Conservation (phyloP, 2,329 filamentous ascomycete species). For the Xylariaceae sp. region DNA sequence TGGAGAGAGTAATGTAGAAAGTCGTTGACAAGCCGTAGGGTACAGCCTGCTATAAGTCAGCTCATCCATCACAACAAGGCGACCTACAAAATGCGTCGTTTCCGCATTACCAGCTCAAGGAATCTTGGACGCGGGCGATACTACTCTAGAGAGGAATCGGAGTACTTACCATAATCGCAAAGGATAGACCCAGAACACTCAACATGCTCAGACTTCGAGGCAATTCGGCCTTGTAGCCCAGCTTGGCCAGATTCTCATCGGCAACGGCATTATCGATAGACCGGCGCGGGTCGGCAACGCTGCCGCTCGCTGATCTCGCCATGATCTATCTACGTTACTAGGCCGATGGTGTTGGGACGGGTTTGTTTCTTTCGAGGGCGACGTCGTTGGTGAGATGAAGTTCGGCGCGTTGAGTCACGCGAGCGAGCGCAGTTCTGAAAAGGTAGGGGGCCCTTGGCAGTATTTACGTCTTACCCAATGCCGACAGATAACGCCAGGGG, state of each 20-base stretch:
- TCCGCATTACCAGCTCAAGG: too few relatives aligned
- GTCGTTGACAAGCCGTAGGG: conserved; percentile 66
- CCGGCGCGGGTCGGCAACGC: not conserved
- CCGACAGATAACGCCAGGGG: too few relatives aligned
- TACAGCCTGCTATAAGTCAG: conserved; percentile 42
- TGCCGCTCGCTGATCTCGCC: not conserved
- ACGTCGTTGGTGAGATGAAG: not conserved
- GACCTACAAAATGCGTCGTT: too few relatives aligned
- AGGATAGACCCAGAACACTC: conserved; percentile 62
- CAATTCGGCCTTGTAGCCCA: conserved; percentile 66
- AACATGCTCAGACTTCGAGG: conserved; percentile 63
- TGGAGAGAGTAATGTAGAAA: conserved; percentile 62
- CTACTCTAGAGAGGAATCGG: not conserved
- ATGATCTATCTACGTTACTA: not conserved
- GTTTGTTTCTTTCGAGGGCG: not conserved
- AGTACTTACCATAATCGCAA: conserved; percentile 59
- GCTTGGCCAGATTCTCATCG: conserved; percentile 57
- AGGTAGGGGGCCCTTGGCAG: too few relatives aligned
- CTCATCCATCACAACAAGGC: too few relatives aligned
- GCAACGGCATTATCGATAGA: conserved; percentile 30
- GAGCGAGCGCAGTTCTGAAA: not conserved
- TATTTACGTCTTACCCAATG: too few relatives aligned
- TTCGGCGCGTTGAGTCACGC: not conserved
- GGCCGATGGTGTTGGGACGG: not conserved
- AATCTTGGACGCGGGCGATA: too few relatives aligned